These are phyloP conservation scores for Trapa incisa DNA, from an alignment of 345 rosid genomes.

Conservation along the genomic window DNA sequence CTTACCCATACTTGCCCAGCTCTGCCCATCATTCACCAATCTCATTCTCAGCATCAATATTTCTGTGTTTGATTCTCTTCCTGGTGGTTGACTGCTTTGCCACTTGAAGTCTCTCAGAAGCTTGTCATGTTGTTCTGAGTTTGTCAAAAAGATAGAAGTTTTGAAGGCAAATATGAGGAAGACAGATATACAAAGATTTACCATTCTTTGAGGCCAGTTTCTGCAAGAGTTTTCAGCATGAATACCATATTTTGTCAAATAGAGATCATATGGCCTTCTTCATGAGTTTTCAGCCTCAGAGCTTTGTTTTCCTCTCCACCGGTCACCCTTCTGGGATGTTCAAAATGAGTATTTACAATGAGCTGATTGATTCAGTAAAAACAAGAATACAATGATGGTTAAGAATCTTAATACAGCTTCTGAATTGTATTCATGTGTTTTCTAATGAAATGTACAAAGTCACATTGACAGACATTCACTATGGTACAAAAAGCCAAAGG, in stretches of 20 bases:
- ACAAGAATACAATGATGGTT: not conserved
- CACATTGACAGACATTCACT: not conserved
- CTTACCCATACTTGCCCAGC: conserved; percentile 73
- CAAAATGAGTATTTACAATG: too few species aligned
- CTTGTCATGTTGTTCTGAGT: not conserved
- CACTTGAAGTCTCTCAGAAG: not conserved
- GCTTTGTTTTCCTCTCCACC: too few species aligned
- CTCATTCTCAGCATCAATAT: conserved; percentile 18
- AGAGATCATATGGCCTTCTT: not conserved
- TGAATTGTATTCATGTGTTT: not conserved
- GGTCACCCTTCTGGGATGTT: too few species aligned
- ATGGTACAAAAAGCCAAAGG: not conserved
- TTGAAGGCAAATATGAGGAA: not conserved
- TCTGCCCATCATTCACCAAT: conserved; percentile 19
- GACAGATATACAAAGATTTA: not conserved
- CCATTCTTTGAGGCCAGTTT: not conserved
- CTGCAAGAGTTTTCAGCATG: not conserved
- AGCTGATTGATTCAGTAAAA: too few species aligned
- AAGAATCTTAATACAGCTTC: not conserved
- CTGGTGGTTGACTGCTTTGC: conserved; percentile 6
- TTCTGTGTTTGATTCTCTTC: conserved; percentile 16
- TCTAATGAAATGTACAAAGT: not conserved
- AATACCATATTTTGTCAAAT: not conserved
- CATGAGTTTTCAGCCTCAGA: too few species aligned
- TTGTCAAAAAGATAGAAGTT: not conserved